Base-by-base conservation (phyloP, 352 stramenopile species). In the Pythium utonaiense region DNA sequence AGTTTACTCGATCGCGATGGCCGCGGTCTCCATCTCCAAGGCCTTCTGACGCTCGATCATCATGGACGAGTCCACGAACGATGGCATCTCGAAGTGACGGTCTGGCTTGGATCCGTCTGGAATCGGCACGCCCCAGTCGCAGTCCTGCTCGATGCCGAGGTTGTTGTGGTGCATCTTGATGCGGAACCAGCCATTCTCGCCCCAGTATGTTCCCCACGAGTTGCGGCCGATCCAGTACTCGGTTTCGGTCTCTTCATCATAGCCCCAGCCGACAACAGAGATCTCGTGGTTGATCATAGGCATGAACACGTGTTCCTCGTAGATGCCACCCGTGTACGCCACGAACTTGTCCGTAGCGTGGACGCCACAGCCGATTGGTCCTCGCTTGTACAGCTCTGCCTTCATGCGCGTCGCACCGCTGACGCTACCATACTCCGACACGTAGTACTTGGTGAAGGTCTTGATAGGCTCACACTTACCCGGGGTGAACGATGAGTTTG, bases 221-320 rank as follows among this genome's bases (percentile, higher is more conserved):
- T 98, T 98, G 48, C 91, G 80, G 25, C 83, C 91, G 40, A 97
- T 95, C 89, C 85, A 98, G 66, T 97, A 97, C 68, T 97, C 85
- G 6, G 78, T 93, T 53, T 90, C 74, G 25, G 78, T 89, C 44
- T 91, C 83, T 53, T 93, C 86, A 49, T 93, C 84, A 41, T 80
- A 91, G 41, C 88, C 89, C 86, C 87, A 97, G 25, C 89, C 89
- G 34, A 83, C 83, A 27, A 96, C 80, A 7, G 88, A 95, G 65
- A 97, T 94, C 57, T 95, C 88, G 72, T 97, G 89, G 67, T 94
- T 94, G 53, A 91, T 88, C 66, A 89, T 70, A 4, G 80, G 83
- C 55, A 90, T 81, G 69, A 84, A 83, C n/a, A 91, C 53, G 50
- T 91, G 67, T 54, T 96, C 88, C 52, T 83, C 86, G 69, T 93